Conservation (phyloP, 108 stramenopile genomes). For the Mayamaea pseudoterrestris region DNA sequence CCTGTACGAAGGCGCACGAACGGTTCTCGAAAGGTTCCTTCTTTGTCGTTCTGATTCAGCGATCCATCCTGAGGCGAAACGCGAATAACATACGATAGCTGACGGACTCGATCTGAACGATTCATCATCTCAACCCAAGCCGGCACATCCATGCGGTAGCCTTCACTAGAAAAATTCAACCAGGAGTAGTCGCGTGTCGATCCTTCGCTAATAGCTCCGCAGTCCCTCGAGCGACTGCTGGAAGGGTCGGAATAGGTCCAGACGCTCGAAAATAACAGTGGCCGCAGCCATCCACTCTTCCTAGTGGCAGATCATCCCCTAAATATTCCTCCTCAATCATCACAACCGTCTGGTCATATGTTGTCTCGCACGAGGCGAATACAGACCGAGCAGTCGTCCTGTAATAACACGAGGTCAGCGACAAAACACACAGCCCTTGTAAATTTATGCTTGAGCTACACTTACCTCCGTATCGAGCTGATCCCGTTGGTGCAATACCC, state of each 20-base stretch:
- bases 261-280: constrained; percentile 15
- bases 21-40: not conserved
- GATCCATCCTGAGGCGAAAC: constrained; percentile 8
- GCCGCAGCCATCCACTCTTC: constrained; percentile 27
- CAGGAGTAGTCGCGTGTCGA: not conserved
- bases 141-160: constrained; percentile 51
- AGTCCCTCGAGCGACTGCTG: not conserved
- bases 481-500: constrained; percentile 52
- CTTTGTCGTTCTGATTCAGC: not conserved
- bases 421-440: too few species aligned
- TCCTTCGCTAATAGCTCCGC: not conserved
- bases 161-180: constrained; percentile 18
- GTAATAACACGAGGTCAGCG: too few species aligned
- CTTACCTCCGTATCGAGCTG: constrained; percentile 76
- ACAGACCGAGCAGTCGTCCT: constrained; percentile 72
- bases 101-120: constrained; percentile 42
- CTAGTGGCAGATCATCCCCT: constrained; percentile 23
- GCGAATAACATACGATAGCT: constrained; percentile 68
- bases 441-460: too few species aligned
- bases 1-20: constrained; percentile 35
- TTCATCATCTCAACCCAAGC: constrained; percentile 85
- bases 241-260: not conserved
- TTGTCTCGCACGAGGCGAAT: constrained; percentile 16
- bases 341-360: constrained; percentile 17
- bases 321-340: constrained; percentile 32